phyloP scores from a whole-genome alignment of 2,329 filamentous ascomycete genomes.

The Nemania sp. region DNA sequence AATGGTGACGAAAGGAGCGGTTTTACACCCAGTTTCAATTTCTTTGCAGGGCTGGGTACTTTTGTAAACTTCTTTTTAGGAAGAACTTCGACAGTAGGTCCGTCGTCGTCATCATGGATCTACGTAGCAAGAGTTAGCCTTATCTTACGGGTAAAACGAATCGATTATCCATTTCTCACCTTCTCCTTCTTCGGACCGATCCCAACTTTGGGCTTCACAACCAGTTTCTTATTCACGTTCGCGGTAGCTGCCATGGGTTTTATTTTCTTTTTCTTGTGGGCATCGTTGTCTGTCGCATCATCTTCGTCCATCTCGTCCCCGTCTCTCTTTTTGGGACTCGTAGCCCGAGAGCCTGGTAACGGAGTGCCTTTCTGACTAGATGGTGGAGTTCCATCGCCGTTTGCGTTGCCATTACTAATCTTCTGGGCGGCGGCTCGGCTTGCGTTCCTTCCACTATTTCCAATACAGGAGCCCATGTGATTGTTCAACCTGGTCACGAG shows the following conservation, averaged over 20 bases:
- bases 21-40: constrained; percentile 50
- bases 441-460: constrained; percentile 65
- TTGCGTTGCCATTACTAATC: constrained; percentile 58
- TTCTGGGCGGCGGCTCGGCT: constrained; percentile 65
- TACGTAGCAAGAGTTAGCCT: constrained; percentile 31
- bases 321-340: constrained; percentile 61
- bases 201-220: constrained; percentile 54
- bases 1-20: constrained; percentile 52
- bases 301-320: constrained; percentile 59
- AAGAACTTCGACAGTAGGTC: constrained; percentile 45
- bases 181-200: constrained; percentile 57
- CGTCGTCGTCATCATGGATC: constrained; percentile 42
- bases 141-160: constrained; percentile 46
- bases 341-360: constrained; percentile 54
- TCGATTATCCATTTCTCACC: constrained; percentile 53
- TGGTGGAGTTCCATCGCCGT: constrained; percentile 59
- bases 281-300: constrained; percentile 54
- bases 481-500: constrained; percentile 67
- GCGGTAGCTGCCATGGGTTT: constrained; percentile 48
- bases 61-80: constrained; percentile 49
- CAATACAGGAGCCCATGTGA: constrained; percentile 70
- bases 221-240: constrained; percentile 57
- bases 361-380: constrained; percentile 67
- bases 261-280: constrained; percentile 61
- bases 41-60: constrained; percentile 49